Evolutionary conservation across 2,329 filamentous ascomycete species (phyloP), one percentile per base, ranked within the genome.

Genomic region (Pestalotiopsis sp.): DNA sequence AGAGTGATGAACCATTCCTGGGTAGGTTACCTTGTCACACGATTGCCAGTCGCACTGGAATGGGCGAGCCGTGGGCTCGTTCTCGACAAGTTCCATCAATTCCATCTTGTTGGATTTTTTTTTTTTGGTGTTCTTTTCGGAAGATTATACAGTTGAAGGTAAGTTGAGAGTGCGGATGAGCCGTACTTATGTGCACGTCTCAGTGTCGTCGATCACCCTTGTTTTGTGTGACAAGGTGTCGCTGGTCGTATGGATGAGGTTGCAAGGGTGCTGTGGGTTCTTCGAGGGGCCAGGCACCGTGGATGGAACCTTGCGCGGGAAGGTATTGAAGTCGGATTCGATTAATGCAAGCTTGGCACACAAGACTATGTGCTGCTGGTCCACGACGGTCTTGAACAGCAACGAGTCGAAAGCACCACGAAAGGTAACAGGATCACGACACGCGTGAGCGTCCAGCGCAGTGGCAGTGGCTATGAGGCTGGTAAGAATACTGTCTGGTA

Each of bases 31-130:
- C 84, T 91, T 91, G 75, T 82, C 86, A 78, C 89, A 91, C 25
- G 82, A 80, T 70, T 87, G 81, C 89, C 89, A 91, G 74, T 89
- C 86, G 77, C 89, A 91, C 80, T 87, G 84, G 76, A 90, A 91
- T 45, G 88, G 88, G 73, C 89, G 86, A 79, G 87, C 83, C 68
- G 86, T 85, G 64, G 87, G 85, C 82, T 90, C 88, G 77, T 90
- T 87, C 71, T 90, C 88, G 71, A 90, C 88, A 72, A 91, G 82
- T 79, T 90, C 88, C 80, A 90, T 85, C 74, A 91, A 84, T 80
- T 90, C 89, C 89, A 91, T 90, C 69, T 77, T 76, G 31, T 77
- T 70, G 73, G 71, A 70, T 66, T 13, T 66, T 66, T 20, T 66
- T 20, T 13, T 71, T 56, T 20, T 64, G 14, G 14, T n/a, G 20